These are phyloP conservation scores for Colletotrichum liaoningense DNA, from an alignment of 2,329 filamentous ascomycete species.

Conservation along the genomic window DNA sequence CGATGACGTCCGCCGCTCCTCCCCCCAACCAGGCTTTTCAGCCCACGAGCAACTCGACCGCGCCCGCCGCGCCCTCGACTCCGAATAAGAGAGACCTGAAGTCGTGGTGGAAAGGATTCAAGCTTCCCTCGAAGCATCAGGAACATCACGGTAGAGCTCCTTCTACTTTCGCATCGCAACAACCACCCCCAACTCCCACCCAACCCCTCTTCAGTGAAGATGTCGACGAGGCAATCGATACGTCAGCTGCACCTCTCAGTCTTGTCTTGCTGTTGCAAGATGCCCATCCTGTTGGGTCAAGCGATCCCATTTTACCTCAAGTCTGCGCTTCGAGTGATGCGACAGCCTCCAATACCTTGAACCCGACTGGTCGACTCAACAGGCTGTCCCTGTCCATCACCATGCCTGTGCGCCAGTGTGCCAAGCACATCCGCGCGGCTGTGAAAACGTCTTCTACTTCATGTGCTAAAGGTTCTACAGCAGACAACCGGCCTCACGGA, in stretches of 20 bases:
- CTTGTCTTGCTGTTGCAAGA: conserved; percentile 31
- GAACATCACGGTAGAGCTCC: conserved; percentile 67
- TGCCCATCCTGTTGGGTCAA: conserved; percentile 10
- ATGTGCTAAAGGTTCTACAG: conserved; percentile 36
- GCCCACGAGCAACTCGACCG: conserved; percentile 30
- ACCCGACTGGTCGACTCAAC: conserved; percentile 13
- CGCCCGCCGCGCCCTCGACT: conserved; percentile 64
- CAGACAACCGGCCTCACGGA: conserved; percentile 69
- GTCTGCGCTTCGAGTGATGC: conserved; percentile 36
- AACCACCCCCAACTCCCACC: not conserved
- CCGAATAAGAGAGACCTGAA: conserved; percentile 89
- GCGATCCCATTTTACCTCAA: not conserved
- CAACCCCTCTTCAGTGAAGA: conserved; percentile 36
- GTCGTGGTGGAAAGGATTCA: conserved; percentile 98
- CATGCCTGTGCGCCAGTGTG: conserved; percentile 31
- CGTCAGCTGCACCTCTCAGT: conserved; percentile 21
- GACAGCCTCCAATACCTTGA: conserved; percentile 13
- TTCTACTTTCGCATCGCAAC: conserved; percentile 38
- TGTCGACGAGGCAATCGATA: conserved; percentile 27
- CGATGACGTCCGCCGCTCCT: conserved; percentile 45
- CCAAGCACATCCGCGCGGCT: conserved; percentile 26
- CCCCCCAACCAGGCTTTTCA: conserved; percentile 36
- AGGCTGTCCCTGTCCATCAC: conserved; percentile 31
- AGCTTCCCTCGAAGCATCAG: conserved; percentile 71
- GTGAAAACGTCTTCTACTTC: conserved; percentile 31